Conservation (phyloP, 73 alveolate genomes). For the Tetrahymena elliotti region DNA sequence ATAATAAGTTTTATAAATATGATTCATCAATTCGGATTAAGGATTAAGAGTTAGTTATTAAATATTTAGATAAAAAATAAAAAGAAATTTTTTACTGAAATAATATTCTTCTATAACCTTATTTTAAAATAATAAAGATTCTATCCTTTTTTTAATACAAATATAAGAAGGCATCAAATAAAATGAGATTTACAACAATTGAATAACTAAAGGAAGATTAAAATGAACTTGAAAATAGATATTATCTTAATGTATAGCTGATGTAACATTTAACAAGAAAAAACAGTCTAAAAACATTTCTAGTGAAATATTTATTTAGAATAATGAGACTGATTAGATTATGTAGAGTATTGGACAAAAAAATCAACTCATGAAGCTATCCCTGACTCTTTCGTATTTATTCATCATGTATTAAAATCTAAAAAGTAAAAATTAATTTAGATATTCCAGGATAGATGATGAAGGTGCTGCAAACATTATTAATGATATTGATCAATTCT, state of each 20-base stretch:
- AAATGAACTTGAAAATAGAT: background rate
- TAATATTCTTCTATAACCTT: background rate
- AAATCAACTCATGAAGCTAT: background rate
- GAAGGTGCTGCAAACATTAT: background rate
- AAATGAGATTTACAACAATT: background rate
- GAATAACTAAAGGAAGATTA: background rate
- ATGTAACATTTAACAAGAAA: background rate
- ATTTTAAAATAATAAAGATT: too few species aligned
- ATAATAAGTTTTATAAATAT: too few species aligned
- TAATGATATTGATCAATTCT: background rate
- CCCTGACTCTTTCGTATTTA: background rate
- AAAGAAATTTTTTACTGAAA: too few species aligned
- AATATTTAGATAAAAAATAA: background rate
- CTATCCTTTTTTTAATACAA: background rate
- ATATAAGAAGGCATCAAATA: too few species aligned
- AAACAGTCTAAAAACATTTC: too few species aligned
- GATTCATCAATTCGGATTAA: too few species aligned
- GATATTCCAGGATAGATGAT: background rate
- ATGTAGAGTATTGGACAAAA: background rate
- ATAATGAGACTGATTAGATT: background rate
- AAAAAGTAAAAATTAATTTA: too few species aligned
- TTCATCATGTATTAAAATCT: too few species aligned
- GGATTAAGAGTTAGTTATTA: too few species aligned
- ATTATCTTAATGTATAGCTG: background rate
- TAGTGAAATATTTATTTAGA: background rate